Conservation (phyloP, 75 land plant genomes). For the Pinus albicaulis region DNA sequence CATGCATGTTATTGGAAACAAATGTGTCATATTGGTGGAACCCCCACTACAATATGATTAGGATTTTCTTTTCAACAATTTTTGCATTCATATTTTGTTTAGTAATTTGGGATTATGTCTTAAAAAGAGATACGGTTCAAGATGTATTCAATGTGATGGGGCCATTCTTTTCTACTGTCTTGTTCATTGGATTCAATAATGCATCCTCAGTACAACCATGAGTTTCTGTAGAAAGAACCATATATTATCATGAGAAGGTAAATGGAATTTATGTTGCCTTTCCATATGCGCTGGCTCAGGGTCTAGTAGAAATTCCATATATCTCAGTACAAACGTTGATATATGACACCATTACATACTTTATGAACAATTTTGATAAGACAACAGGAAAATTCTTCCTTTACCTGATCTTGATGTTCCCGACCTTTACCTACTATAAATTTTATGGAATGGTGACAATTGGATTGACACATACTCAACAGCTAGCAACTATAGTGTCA, state of each 20-base stretch:
- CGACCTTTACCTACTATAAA: conserved; percentile 32
- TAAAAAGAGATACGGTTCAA: conserved; percentile 10
- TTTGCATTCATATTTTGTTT: conserved; percentile 34
- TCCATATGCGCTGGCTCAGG: conserved; percentile 20
- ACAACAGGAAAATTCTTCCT: conserved; percentile 25
- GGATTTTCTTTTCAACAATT: conserved; percentile 33
- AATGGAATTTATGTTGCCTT: too few species aligned
- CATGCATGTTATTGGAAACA: conserved; percentile 42
- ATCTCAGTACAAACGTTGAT: conserved; percentile 51
- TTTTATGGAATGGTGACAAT: conserved; percentile 44
- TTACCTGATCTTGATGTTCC: conserved; percentile 31
- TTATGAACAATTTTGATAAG: conserved; percentile 64
- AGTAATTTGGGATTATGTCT: conserved; percentile 21
- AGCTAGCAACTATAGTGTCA: conserved; percentile 9
- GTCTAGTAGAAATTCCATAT: conserved; percentile 74
- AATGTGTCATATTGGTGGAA: conserved; percentile 43
- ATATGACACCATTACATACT: conserved; percentile 50
- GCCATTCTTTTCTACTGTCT: too few species aligned
- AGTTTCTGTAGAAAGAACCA: too few species aligned
- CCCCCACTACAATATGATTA: conserved; percentile 35
- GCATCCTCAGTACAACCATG: too few species aligned
- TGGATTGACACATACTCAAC: conserved; percentile 22
- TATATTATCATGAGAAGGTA: too few species aligned
- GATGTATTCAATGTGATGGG: too few species aligned
- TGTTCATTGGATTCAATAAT: too few species aligned